Percentiles rank a stretch among this genome's conserved stretches.
Evolutionary conservation across 2,329 filamentous ascomycete genomes (phyloP).

Genomic region (Aspergillus floridensis): DNA sequence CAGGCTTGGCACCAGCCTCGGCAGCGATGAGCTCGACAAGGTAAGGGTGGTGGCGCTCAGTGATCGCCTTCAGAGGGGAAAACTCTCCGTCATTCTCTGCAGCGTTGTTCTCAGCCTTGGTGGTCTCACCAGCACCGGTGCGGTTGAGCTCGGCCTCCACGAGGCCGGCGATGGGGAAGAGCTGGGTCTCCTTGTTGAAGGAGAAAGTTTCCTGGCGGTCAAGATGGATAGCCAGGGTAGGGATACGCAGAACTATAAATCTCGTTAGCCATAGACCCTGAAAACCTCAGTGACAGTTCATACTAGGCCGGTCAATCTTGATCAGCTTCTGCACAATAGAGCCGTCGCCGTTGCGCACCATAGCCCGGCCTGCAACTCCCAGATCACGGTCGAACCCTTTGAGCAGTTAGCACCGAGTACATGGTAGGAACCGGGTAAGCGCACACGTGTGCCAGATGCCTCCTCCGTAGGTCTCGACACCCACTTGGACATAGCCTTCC

Average conservation of each 20-base stretch:
- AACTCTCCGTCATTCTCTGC: constrained; percentile 56
- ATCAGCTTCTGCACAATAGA: constrained; percentile 79
- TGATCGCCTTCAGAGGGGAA: constrained; percentile 71
- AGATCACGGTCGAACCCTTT: constrained; percentile 89
- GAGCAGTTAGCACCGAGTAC: constrained; percentile 12
- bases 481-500: constrained; percentile 88
- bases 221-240: constrained; percentile 90
- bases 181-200: constrained; percentile 95
- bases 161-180: constrained; percentile 89
- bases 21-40: constrained; percentile 81
- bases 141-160: constrained; percentile 85
- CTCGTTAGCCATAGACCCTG: constrained; percentile 4
- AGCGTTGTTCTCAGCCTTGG: constrained; percentile 17
- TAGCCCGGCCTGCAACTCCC: constrained; percentile 80
- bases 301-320: constrained; percentile 80
- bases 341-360: constrained; percentile 72
- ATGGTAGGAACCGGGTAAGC: constrained; percentile 4
- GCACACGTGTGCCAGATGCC: constrained; percentile 91
- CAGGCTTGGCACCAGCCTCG: constrained; percentile 67
- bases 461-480: constrained; percentile 94
- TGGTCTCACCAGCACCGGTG: constrained; percentile 49
- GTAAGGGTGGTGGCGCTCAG: constrained; percentile 83
- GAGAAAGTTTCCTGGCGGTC: constrained; percentile 81
- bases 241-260: constrained; percentile 70
- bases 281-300: constrained; percentile 8